Conservation (phyloP, 1,284 basidiomycete species). For the Fomitopsis betulina region DNA sequence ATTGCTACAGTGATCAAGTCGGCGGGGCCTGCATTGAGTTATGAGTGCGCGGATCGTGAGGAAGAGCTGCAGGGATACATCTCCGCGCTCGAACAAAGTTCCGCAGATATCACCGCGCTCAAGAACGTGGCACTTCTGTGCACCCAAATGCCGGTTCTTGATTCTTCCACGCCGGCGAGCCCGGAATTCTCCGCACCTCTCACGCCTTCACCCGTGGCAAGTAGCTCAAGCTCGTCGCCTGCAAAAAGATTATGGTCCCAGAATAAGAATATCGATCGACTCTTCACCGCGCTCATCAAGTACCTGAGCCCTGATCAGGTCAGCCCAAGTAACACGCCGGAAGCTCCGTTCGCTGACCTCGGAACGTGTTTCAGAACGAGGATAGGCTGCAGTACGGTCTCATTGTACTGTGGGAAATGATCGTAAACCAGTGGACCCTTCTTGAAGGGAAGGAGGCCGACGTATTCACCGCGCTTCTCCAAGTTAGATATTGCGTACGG, state of each 20-base stretch:
- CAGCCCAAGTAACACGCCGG: conserved; percentile 15
- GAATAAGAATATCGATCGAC: conserved; percentile 57
- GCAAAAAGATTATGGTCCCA: conserved; percentile 60
- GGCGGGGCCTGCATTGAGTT: conserved; percentile 36
- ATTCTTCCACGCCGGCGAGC: conserved; percentile 33
- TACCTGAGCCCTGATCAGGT: conserved; percentile 60
- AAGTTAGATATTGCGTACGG: conserved; percentile 63
- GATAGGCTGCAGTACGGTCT: conserved; percentile 68
- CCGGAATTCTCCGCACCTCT: conserved; percentile 47
- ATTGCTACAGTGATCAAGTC: conserved; percentile 44
- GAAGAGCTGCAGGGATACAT: conserved; percentile 52
- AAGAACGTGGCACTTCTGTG: conserved; percentile 62
- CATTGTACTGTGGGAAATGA: conserved; percentile 72
- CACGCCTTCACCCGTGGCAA: conserved; percentile 23
- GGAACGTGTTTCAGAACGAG: conserved; percentile 40
- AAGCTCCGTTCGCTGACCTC: conserved; percentile 12
- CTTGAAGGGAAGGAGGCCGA: conserved; percentile 73
- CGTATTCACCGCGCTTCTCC: conserved; percentile 58
- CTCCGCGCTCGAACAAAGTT: conserved; percentile 44
- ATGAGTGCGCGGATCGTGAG: conserved; percentile 33
- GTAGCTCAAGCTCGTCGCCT: conserved; percentile 34
- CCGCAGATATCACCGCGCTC: conserved; percentile 45
- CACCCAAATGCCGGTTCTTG: conserved; percentile 46
- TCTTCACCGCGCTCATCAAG: conserved; percentile 58
- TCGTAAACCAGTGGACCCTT: conserved; percentile 60